phyloP scores from a whole-genome alignment of 2,329 filamentous ascomycete species.

The Remersonia thermophila region DNA sequence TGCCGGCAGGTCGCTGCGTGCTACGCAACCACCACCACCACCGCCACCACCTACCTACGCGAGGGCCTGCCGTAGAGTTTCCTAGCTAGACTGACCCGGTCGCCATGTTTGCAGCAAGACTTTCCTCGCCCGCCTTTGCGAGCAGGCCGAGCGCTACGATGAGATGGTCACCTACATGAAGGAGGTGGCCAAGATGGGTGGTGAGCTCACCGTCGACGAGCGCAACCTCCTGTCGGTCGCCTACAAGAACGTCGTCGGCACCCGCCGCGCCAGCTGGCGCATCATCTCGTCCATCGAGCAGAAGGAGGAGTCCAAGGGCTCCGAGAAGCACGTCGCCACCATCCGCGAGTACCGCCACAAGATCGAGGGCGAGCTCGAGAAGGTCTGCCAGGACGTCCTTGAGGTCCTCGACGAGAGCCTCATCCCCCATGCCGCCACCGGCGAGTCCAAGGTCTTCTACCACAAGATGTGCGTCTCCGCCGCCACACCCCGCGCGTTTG shows the following conservation, averaged over 20 bases:
- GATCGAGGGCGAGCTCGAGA: conserved; percentile 95
- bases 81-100: no score
- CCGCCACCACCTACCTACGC: no score
- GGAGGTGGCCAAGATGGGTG: conserved; percentile 85
- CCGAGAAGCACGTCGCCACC: conserved; percentile 82
- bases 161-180: conserved; percentile 99
- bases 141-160: conserved; percentile 99
- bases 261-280: conserved; percentile 95
- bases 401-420: conserved; percentile 86
- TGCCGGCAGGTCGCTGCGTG: conserved; percentile 1
- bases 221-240: conserved; percentile 96
- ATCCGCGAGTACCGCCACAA: conserved; percentile 97
- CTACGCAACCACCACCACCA: conserved; percentile 14
- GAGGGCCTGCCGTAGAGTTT: not conserved
- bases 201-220: conserved; percentile 86
- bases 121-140: conserved; percentile 98
- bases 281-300: conserved; percentile 99
- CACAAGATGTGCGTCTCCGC: conserved; percentile 82
- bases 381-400: conserved; percentile 95
- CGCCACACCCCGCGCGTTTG: not conserved
- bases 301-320: conserved; percentile 99
- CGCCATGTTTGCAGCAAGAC: conserved; percentile 63
- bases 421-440: conserved; percentile 89
- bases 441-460: conserved; percentile 99
- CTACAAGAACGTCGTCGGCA: conserved; percentile 99